phyloP scores from a whole-genome alignment of 257 asterid species.

The Plantago elongata region DNA sequence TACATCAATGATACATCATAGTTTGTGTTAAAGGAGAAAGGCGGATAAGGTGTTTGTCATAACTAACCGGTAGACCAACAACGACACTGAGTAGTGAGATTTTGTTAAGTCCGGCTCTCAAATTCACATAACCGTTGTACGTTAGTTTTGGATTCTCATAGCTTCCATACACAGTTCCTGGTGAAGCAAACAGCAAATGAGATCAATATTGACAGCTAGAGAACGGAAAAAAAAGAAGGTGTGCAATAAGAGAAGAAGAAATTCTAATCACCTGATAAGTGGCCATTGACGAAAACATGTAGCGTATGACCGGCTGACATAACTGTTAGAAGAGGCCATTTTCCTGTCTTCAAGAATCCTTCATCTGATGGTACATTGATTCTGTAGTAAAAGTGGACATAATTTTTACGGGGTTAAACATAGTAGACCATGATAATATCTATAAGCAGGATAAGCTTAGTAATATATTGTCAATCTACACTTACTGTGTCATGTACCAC shows the following conservation, averaged over 20 bases:
- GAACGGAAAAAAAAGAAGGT: not conserved
- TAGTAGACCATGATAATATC: not conserved
- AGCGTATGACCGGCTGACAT: slow-evolving; percentile 89
- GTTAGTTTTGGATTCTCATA: slow-evolving; percentile 60
- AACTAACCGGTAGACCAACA: slow-evolving; percentile 83
- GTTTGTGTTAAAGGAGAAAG: not conserved
- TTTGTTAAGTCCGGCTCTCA: slow-evolving; percentile 74
- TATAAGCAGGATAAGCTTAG: not conserved
- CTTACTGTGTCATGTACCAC: slow-evolving; percentile 92
- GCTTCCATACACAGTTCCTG: slow-evolving; percentile 62
- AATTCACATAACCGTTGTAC: slow-evolving; percentile 40
- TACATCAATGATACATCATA: not conserved
- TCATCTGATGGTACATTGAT: slow-evolving; percentile 63
- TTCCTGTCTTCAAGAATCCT: slow-evolving; percentile 57
- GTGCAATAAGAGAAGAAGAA: not conserved
- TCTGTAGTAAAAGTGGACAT: slow-evolving; percentile 29
- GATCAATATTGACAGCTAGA: not conserved
- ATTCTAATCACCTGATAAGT: slow-evolving; percentile 46
- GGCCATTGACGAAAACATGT: slow-evolving; percentile 77
- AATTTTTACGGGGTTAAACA: not conserved
- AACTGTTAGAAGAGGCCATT: slow-evolving; percentile 53
- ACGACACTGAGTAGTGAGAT: slow-evolving; percentile 77
- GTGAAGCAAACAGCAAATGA: slow-evolving; percentile 8
- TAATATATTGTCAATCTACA: slow-evolving; percentile 10
- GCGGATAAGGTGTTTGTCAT: not conserved